phyloP scores from a whole-genome alignment of 2,329 filamentous ascomycete species.

The Zymoseptoria brevis region DNA sequence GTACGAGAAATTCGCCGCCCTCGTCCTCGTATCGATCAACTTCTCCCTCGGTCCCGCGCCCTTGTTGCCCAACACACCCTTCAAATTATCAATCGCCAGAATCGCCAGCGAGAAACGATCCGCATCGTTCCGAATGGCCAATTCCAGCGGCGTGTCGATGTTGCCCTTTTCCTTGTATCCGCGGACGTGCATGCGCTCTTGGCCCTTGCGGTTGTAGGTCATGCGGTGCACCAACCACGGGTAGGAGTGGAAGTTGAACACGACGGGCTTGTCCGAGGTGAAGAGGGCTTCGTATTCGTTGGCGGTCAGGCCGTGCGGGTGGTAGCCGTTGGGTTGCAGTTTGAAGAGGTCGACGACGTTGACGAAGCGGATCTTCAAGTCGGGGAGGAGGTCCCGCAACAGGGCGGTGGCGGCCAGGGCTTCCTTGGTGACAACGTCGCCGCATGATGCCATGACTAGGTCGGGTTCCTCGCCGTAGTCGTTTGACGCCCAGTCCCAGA shows the following conservation, averaged over 20 bases:
- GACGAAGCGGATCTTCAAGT: conserved; percentile 69
- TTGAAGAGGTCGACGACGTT: conserved; percentile 78
- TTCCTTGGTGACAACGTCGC: conserved; percentile 67
- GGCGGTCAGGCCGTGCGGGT: conserved; percentile 65
- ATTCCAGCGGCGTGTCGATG: conserved; percentile 71
- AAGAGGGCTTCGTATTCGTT: conserved; percentile 61
- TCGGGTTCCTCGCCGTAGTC: conserved; percentile 62
- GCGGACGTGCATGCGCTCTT: conserved; percentile 61
- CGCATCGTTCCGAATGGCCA: conserved; percentile 69
- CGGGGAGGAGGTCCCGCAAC: conserved; percentile 61
- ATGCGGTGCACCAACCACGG: conserved; percentile 71
- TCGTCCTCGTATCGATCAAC: conserved; percentile 57
- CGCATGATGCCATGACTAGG: conserved; percentile 67
- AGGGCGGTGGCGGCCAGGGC: conserved; percentile 66
- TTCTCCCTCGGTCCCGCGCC: conserved; percentile 55
- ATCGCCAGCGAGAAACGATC: conserved; percentile 72
- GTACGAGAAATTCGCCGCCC: conserved; percentile 56
- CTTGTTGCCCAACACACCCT: conserved; percentile 52
- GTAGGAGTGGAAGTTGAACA: conserved; percentile 82
- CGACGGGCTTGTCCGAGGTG: conserved; percentile 62
- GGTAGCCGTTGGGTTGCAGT: conserved; percentile 60
- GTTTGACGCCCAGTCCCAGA: conserved; percentile 70
- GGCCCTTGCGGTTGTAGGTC: conserved; percentile 66
- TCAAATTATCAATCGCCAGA: conserved; percentile 63
- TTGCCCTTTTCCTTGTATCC: conserved; percentile 80